Conservation (phyloP, 257 asterid species). For the Solanum pinnatisectum region DNA sequence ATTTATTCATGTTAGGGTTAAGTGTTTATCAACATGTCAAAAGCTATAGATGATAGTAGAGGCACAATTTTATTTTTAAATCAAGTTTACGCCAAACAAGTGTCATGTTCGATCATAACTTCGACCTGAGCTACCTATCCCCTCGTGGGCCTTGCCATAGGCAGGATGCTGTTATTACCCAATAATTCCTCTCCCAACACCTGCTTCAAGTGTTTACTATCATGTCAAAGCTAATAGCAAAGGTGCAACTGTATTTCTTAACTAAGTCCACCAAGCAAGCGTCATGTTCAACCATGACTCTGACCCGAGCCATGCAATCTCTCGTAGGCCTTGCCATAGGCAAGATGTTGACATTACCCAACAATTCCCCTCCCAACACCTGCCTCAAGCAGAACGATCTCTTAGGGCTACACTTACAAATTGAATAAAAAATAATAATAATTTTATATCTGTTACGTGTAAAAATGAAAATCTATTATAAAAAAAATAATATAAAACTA, state of each 20-base stretch:
- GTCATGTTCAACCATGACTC: not conserved
- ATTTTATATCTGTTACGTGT: not conserved
- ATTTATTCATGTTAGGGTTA: not conserved
- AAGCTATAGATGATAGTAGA: no score
- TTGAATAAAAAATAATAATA: not conserved
- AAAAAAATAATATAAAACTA: no score
- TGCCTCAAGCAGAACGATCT: not conserved
- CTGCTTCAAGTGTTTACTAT: not conserved
- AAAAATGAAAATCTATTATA: not conserved
- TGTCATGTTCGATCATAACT: not conserved
- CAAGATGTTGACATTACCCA: no score
- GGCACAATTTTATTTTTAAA: no score
- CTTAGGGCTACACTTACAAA: not conserved
- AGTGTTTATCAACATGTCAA: no score
- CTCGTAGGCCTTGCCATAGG: not conserved
- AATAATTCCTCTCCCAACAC: no score
- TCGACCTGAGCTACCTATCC: not conserved
- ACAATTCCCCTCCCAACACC: not conserved
- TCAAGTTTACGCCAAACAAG: no score
- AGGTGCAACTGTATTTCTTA: not conserved
- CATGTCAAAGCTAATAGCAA: not conserved
- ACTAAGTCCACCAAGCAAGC: not conserved
- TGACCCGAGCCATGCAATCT: not conserved
- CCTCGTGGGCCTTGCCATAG: not conserved
- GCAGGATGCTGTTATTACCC: not conserved